phyloP scores from a whole-genome alignment of 148 eudicot genomes.

The Camellia japonica region DNA sequence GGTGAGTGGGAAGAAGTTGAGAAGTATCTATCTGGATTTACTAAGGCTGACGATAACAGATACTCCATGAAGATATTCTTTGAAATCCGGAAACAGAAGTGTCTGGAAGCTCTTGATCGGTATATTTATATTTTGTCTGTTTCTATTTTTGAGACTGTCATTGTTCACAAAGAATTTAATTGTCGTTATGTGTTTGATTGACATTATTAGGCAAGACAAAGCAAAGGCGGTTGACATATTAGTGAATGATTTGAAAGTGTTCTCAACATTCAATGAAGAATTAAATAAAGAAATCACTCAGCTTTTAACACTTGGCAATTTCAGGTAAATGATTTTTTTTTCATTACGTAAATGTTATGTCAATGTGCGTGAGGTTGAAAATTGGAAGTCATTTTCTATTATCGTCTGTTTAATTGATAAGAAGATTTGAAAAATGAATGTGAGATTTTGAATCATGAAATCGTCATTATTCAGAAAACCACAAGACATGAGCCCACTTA shows the following conservation, averaged over 20 bases:
- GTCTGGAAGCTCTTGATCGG: conserved; percentile 82
- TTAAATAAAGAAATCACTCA: conserved; percentile 72
- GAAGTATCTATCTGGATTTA: conserved; percentile 73
- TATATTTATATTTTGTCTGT: conserved; percentile 15
- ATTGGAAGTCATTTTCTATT: neutral
- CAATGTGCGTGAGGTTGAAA: neutral
- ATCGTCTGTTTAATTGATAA: neutral
- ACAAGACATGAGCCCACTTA: neutral
- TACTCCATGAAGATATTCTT: conserved; percentile 87
- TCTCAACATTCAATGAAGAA: conserved; percentile 77
- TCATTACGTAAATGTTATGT: neutral
- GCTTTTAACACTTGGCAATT: conserved; percentile 61
- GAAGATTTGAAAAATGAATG: neutral
- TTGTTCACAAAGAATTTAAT: neutral
- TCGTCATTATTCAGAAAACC: no score
- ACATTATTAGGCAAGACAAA: conserved; percentile 63
- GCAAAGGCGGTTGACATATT: conserved; percentile 75
- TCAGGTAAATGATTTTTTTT: conserved; percentile 48
- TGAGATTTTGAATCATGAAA: neutral
- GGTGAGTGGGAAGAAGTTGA: conserved; percentile 97
- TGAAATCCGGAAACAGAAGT: conserved; percentile 81
- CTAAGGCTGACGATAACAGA: conserved; percentile 80
- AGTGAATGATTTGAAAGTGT: conserved; percentile 75
- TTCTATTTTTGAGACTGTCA: neutral
- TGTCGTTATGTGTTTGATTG: conserved; percentile 15